phyloP scores from a whole-genome alignment of 2,329 filamentous ascomycete species.

The Colletotrichum tabaci region DNA sequence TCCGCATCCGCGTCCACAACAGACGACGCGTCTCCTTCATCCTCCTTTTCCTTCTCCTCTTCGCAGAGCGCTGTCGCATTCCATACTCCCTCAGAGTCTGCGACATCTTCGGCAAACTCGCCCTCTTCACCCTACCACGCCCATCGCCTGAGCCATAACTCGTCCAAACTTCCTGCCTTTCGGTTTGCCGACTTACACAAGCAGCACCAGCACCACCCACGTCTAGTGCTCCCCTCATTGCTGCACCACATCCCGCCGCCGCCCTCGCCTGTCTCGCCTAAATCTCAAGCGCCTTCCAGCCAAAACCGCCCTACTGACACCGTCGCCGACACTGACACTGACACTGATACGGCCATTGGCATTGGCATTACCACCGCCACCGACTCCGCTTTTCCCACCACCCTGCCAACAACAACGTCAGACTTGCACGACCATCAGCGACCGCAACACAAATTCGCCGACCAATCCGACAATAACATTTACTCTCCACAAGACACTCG shows the following conservation, averaged over 20 bases:
- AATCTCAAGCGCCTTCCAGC: conserved; percentile 45
- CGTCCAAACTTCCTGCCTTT: conserved; percentile 70
- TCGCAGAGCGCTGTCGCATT: conserved; percentile 31
- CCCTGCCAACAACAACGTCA: conserved; percentile 39
- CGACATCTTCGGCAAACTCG: conserved; percentile 34
- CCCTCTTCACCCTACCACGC: conserved; percentile 53
- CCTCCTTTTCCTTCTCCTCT: conserved; percentile 36
- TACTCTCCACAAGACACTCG: conserved; percentile 30
- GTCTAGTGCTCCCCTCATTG: conserved; percentile 47
- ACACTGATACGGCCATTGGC: conserved; percentile 12
- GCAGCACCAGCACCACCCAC: conserved; percentile 48
- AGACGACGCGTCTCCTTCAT: conserved; percentile 29
- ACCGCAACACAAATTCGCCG: conserved; percentile 21
- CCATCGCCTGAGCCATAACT: conserved; percentile 68
- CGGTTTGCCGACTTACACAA: conserved; percentile 66
- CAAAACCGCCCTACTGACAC: conserved; percentile 41
- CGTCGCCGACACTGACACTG: conserved; percentile 10
- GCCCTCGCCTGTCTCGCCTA: conserved; percentile 58
- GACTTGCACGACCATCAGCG: conserved; percentile 30
- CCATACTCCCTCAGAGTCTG: conserved; percentile 22
- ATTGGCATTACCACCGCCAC: conserved; percentile 20
- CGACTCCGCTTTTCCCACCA: conserved; percentile 18
- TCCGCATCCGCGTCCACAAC: conserved; percentile 36
- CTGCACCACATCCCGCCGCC: conserved; percentile 57
- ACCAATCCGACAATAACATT: conserved; percentile 22